Evolutionary conservation across 331 rosid genomes (phyloP), one percentile per base, ranked within the genome.

Genomic region (Phaseolus coccineus): DNA sequence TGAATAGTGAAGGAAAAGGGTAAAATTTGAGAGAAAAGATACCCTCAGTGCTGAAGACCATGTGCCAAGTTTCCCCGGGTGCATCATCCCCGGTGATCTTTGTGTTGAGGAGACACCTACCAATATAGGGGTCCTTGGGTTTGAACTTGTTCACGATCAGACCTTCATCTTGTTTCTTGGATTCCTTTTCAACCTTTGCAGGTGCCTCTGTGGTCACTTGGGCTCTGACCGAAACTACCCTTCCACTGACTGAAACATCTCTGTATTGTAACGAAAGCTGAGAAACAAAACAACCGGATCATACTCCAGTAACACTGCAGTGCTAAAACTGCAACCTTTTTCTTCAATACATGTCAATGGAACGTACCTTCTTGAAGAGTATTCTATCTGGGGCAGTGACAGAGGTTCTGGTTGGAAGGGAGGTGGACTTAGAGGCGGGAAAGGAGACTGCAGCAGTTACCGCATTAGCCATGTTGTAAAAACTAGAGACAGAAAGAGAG

Each of bases 1-100:
- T 47, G 28, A 27, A 10, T 1, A 27, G 56, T 15, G 69, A 35
- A 6, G 5, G 35, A 47, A 31, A 42, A n/a, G 11, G 3, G 27
- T 22, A 11, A 4, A 16, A 35, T n/a, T 46, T 69, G 56, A 33
- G 46, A 12, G 19, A 42, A 58, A 76, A 58, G 12, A 35, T 69
- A 95, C 97, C 99, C 68, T 95, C 99, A 19, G 99, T 95, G 89
- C 73, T 90, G 93, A 95, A 95, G 73, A 95, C 97, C 97, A 95
- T 95, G 85, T 95, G 99, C 97, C 97, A 92, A 6, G 97, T 95
- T 83, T 95, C 99, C 8, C 99, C 99, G 27, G 99, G 99, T 72
- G 99, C 99, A 77, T 95, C 99, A 76, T 95, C 99, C 39, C 90
- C 99, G 8, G 99, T 95, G 87, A 95, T 95, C 90, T 89, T 95